phyloP scores from a whole-genome alignment of 2,329 filamentous ascomycete species.

The Neopestalotiopsis clavispora region DNA sequence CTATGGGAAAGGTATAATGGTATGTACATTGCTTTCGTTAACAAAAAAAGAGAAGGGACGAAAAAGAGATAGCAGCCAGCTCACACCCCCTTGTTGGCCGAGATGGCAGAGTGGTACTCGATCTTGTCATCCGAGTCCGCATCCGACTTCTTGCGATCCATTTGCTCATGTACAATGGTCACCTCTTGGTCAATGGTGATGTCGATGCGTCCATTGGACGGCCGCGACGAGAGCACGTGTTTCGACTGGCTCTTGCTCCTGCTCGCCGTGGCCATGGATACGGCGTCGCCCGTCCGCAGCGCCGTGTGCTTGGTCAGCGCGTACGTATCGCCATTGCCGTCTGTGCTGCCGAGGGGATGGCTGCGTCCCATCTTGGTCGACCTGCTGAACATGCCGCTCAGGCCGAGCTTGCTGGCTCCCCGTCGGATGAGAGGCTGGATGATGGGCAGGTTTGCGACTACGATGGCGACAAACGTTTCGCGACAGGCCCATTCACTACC shows the following conservation, averaged over 20 bases:
- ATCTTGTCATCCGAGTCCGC: not conserved
- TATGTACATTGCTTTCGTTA: not conserved
- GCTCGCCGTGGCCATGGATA: not conserved
- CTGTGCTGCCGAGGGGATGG: conserved; percentile 1
- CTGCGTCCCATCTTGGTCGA: conserved; percentile 15
- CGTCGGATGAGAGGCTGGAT: conserved; percentile 27
- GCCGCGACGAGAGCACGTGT: not conserved
- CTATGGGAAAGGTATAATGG: not conserved
- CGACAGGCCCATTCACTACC: conserved; percentile 40
- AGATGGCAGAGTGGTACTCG: not conserved
- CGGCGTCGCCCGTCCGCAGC: not conserved
- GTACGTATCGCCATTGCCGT: conserved; percentile 3
- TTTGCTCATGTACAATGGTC: not conserved
- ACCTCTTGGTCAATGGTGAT: conserved; percentile 3
- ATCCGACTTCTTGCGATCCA: not conserved
- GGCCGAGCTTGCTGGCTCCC: conserved; percentile 23
- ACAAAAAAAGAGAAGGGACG: not conserved
- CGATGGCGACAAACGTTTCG: conserved; percentile 43
- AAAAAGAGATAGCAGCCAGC: not conserved
- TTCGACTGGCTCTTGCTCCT: not conserved
- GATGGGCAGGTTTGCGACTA: conserved; percentile 40
- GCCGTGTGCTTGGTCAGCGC: not conserved
- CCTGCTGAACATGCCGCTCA: conserved; percentile 23
- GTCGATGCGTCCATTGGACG: not conserved
- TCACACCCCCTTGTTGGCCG: not conserved